Conservation (phyloP, 352 stramenopile genomes). For the Thalassiosira ordinaria region DNA sequence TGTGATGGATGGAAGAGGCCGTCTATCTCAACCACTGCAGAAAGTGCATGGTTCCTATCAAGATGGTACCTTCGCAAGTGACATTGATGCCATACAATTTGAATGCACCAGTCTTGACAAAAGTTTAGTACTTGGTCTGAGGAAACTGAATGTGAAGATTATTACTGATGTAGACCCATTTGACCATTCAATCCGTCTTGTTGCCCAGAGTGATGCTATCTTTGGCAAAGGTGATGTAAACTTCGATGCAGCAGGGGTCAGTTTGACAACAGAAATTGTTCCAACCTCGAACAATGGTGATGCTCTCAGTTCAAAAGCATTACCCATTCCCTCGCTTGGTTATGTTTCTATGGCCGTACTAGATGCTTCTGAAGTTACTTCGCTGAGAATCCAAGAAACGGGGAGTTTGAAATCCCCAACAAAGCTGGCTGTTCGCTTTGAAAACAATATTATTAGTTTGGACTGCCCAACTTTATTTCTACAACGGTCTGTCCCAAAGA, state of each 20-base stretch:
- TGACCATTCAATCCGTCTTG: slow-evolving; percentile 2
- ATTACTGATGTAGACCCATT: slow-evolving; percentile 9
- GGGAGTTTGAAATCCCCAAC: background rate
- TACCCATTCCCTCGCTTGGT: background rate
- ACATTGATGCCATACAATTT: slow-evolving; percentile 7
- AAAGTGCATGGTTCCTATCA: background rate
- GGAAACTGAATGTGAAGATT: slow-evolving; percentile 1
- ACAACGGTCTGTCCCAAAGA: background rate
- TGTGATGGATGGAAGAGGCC: background rate
- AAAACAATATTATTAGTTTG: background rate
- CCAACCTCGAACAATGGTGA: background rate
- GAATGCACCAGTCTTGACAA: background rate
- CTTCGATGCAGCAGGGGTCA: background rate
- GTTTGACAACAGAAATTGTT: background rate
- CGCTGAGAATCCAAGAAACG: background rate
- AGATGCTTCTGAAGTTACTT: background rate
- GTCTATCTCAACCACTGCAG: background rate
- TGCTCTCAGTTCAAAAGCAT: background rate
- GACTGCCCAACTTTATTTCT: background rate
- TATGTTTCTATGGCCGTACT: background rate
- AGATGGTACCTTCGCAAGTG: background rate
- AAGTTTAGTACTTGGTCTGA: background rate
- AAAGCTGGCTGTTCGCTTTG: slow-evolving; percentile 2
- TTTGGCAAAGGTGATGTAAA: background rate
- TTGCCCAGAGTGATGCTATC: background rate